These are phyloP conservation scores for Neurospora sp. DNA, from an alignment of 495 filamentous ascomycete species.

Conservation along the genomic window DNA sequence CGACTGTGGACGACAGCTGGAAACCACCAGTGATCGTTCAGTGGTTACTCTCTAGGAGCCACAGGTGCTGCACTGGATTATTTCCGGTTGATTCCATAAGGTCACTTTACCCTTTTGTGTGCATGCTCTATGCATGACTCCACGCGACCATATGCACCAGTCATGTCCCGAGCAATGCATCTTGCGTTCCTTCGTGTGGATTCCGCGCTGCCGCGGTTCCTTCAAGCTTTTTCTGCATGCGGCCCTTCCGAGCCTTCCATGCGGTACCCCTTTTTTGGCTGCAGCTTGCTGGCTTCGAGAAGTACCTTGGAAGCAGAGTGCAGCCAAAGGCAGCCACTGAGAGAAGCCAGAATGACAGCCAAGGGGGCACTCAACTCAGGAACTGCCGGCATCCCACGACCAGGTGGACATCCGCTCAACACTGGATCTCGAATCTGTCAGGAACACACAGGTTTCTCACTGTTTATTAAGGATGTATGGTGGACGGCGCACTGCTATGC, in stretches of 20 bases:
- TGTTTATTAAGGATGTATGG: not conserved
- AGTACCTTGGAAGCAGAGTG: not conserved
- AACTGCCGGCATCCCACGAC: not conserved
- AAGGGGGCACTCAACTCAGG: not conserved
- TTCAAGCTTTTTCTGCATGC: slow-evolving; percentile 1
- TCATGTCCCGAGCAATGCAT: not conserved
- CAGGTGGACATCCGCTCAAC: not conserved
- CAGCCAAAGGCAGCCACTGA: not conserved
- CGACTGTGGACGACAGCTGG: not conserved
- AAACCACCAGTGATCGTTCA: not conserved
- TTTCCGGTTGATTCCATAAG: not conserved
- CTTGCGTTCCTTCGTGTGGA: not conserved
- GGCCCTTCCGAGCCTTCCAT: slow-evolving; percentile 14
- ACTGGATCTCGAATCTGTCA: not conserved
- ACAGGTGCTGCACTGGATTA: not conserved
- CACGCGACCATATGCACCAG: not conserved
- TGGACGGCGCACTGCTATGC: not conserved
- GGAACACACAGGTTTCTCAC: not conserved
- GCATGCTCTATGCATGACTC: not conserved
- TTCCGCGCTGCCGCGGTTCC: not conserved
- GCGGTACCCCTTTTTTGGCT: not conserved
- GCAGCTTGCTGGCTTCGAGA: not conserved
- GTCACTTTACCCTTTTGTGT: not conserved
- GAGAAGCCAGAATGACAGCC: not conserved
- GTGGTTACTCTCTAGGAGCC: not conserved